These are phyloP conservation scores for Yarrowia porcina DNA, from an alignment of 805 yeast species.

Conservation along the genomic window DNA sequence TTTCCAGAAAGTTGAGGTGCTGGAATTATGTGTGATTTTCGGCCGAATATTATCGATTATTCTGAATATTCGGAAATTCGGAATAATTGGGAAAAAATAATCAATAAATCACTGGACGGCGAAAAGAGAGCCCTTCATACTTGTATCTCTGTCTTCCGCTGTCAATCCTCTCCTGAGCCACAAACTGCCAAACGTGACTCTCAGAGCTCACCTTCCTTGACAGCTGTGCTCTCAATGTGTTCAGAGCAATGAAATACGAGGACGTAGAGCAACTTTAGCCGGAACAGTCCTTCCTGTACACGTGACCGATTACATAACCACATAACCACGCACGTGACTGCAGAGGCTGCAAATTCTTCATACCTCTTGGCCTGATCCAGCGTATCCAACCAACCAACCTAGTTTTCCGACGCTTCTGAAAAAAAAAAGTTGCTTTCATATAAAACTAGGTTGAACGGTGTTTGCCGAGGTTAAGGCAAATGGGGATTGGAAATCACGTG, in stretches of 20 bases:
- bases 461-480: background rate
- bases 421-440: background rate
- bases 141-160: too few species aligned
- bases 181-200: background rate
- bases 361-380: background rate
- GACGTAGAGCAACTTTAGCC: background rate
- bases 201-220: background rate
- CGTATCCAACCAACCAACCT: background rate
- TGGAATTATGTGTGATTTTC: too few species aligned
- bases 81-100: too few species aligned
- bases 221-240: background rate
- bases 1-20: too few species aligned
- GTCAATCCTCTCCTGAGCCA: background rate
- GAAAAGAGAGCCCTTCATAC: too few species aligned
- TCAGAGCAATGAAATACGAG: background rate
- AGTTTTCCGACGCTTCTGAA: background rate
- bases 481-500: background rate
- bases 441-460: background rate
- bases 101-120: too few species aligned
- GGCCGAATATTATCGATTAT: too few species aligned
- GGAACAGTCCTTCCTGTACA: too few species aligned
- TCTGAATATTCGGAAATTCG: too few species aligned
- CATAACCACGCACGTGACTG: background rate
- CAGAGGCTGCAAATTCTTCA: background rate
- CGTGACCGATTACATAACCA: background rate